phyloP scores from a whole-genome alignment of 805 yeast species.

The Kuraishia cidri region DNA sequence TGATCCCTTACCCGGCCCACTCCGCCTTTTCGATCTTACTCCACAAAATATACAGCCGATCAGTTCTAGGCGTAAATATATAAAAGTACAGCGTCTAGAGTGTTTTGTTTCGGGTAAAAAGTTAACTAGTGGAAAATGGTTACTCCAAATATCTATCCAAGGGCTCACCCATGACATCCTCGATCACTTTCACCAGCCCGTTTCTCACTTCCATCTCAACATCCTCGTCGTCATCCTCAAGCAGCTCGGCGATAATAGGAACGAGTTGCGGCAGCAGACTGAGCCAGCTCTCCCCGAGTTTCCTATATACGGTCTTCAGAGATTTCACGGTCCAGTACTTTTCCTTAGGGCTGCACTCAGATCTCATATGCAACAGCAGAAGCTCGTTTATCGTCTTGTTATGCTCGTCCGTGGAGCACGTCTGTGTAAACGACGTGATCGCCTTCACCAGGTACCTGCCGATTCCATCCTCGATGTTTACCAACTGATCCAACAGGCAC shows the following conservation, averaged over 20 bases:
- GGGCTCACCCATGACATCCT: constrained; percentile 90
- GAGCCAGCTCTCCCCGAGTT: constrained; percentile 94
- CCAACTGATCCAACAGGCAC: constrained; percentile 58
- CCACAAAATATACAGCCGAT: too few species aligned
- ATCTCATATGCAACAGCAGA: constrained; percentile 60
- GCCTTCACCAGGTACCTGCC: constrained; percentile 80
- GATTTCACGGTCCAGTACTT: constrained; percentile 77
- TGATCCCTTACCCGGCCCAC: too few species aligned
- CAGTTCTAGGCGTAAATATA: too few species aligned
- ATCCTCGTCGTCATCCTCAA: constrained; percentile 92
- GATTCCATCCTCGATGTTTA: constrained; percentile 58
- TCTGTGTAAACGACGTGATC: constrained; percentile 62
- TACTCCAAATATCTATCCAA: constrained; percentile 69
- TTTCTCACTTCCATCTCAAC: constrained; percentile 88
- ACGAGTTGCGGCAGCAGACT: constrained; percentile 86
- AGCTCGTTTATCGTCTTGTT: constrained; percentile 65
- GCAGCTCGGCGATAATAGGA: constrained; percentile 88
- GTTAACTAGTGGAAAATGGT: too few species aligned
- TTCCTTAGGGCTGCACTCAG: constrained; percentile 44
- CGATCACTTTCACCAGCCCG: constrained; percentile 86
- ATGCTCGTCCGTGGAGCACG: constrained; percentile 58
- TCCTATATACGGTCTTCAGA: constrained; percentile 74
- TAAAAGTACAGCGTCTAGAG: too few species aligned
- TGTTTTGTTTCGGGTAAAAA: too few species aligned
- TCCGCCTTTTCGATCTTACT: too few species aligned